Base-by-base conservation (phyloP, 108 stramenopile species). In the Cyclotella kingstonii region DNA sequence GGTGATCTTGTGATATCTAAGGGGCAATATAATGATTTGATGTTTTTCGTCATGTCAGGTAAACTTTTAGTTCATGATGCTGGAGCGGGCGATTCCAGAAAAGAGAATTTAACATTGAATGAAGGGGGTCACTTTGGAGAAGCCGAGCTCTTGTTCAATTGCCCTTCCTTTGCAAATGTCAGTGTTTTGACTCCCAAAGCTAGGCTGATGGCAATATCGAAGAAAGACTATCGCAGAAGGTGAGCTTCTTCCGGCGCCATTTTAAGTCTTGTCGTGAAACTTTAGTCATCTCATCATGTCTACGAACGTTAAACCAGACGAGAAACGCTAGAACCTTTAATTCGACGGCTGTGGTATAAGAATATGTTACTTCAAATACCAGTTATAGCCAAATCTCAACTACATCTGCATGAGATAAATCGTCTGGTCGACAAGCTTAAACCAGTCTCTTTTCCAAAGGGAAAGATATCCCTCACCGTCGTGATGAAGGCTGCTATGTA, bases 1-100 rank as follows among this genome's bases (percentile, higher is more conserved):
- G 80, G 79, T 5, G 83, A 83, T 51, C 53, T 60, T 21, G 81
- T 86, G 47, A 69, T 86, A 43, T 63, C 73, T 28, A 83, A 84
- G 73, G 87, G 87, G 4, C 68, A 76, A 31, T 60, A 56, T 31
- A 82, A 81, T 39, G 63, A 79, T 70, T 54, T 84, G 57, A 83
- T 89, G 54, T 85, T 79, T 68, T 81, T 85, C 60, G 77, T 84
- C 14, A 81, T 82, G 79, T 49, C 59, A 26, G 87, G 87, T 18
- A 69, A 54, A 48, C 63, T 85, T 15, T 21, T 73, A 19, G 70
- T 55, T 7, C 70, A 72, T 43, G 70, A 72, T 52, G 49, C 62
- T 15, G 60, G 60, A 14, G 48, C 35, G 25, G 70, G 70, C 17
- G 70, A 72, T 35, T 72, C 70, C 5, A 53, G 40, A 14, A 70